phyloP scores from a whole-genome alignment of 345 rosid species.

The Syzygium grande region DNA sequence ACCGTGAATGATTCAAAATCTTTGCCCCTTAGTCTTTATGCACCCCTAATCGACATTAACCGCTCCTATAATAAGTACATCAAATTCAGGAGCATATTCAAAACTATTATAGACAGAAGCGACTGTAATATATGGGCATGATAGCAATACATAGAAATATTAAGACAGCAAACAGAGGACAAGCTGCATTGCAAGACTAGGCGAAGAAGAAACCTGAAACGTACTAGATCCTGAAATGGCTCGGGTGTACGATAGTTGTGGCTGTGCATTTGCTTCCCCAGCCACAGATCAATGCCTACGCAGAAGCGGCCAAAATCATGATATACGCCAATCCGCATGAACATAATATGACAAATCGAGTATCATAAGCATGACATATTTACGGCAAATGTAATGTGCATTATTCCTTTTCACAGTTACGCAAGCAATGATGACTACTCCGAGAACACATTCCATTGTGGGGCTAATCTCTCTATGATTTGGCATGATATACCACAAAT shows the following conservation, averaged over 20 bases:
- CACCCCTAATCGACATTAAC: background rate
- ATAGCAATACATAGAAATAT: background rate
- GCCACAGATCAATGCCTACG: conserved; percentile 73
- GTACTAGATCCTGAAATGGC: conserved; percentile 57
- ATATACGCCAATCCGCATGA: background rate
- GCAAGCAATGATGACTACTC: background rate
- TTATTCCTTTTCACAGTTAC: background rate
- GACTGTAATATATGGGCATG: background rate
- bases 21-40: background rate
- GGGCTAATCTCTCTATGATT: background rate
- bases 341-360: background rate
- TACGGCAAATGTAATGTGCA: no score
- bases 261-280: conserved; percentile 85
- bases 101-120: background rate
- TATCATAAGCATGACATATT: background rate
- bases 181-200: background rate
- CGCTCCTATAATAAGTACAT: background rate
- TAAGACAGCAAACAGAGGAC: background rate
- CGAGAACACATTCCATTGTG: background rate
- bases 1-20: background rate
- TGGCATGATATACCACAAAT: background rate
- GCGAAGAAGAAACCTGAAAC: conserved; percentile 12
- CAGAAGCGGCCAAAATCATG: background rate
- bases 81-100: background rate
- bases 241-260: conserved; percentile 70